These are phyloP conservation scores for Colletotrichum sp. DNA, from an alignment of 2,329 filamentous ascomycete genomes.

Conservation along the genomic window DNA sequence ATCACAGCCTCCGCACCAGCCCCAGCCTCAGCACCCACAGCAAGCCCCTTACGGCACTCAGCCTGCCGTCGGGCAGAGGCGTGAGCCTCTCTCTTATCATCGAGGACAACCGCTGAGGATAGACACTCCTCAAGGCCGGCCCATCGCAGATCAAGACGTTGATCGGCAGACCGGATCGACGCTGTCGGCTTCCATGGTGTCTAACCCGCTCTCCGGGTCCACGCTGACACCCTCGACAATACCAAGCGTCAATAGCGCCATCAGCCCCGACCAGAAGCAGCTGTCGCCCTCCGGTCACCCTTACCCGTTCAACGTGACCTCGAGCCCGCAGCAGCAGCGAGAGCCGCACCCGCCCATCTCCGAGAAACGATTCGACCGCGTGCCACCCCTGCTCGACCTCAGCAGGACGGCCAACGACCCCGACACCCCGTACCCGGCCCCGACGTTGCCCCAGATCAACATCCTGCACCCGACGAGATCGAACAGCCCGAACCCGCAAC, in stretches of 20 bases:
- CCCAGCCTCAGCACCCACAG: neutral
- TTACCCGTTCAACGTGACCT: neutral
- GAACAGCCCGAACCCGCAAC: slow-evolving; percentile 49
- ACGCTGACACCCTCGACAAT: slow-evolving; percentile 48
- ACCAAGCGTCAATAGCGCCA: slow-evolving; percentile 56
- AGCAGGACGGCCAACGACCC: slow-evolving; percentile 53
- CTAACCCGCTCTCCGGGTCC: neutral
- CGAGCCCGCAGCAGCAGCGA: slow-evolving; percentile 30
- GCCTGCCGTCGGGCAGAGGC: slow-evolving; percentile 43
- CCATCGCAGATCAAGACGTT: slow-evolving; percentile 57
- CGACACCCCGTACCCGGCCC: slow-evolving; percentile 56
- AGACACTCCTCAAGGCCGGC: slow-evolving; percentile 65
- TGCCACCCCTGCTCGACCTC: slow-evolving; percentile 65
- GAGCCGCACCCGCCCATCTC: slow-evolving; percentile 38
- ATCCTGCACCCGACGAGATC: slow-evolving; percentile 56
- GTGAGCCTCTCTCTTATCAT: slow-evolving; percentile 64
- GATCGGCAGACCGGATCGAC: slow-evolving; percentile 56
- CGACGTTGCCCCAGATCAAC: slow-evolving; percentile 61
- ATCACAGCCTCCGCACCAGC: slow-evolving; percentile 25
- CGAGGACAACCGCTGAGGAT: slow-evolving; percentile 67
- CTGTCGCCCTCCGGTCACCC: slow-evolving; percentile 42
- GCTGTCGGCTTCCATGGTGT: neutral
- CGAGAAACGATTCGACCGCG: slow-evolving; percentile 63
- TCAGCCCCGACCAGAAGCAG: slow-evolving; percentile 64
- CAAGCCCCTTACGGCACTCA: slow-evolving; percentile 37